phyloP scores from a whole-genome alignment of 495 filamentous ascomycete genomes.

The Trichocladium uniseriatum region DNA sequence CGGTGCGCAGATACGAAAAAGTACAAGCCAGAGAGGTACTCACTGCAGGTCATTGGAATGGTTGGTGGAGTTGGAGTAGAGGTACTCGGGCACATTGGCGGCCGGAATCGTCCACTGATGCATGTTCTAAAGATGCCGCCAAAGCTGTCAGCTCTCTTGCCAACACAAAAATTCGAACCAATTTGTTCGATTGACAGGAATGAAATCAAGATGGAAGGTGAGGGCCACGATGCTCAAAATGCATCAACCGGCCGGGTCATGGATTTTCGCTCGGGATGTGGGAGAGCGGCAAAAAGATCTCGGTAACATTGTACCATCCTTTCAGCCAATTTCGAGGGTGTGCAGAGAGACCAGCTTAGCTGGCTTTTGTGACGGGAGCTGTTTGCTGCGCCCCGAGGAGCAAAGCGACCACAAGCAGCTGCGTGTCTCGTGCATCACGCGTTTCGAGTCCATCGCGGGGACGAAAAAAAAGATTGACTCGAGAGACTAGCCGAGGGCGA shows the following conservation, averaged over 20 bases:
- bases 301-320: background rate
- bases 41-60: slow-evolving; percentile 43
- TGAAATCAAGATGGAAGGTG: background rate
- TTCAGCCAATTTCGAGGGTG: background rate
- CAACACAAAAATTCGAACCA: too few relatives aligned
- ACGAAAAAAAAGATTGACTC: background rate
- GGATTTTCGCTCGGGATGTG: background rate
- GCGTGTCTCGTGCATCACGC: slow-evolving; percentile 5
- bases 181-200: background rate
- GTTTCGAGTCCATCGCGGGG: background rate
- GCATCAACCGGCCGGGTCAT: background rate
- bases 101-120: slow-evolving; percentile 45
- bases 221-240: background rate
- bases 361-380: background rate
- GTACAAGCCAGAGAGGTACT: slow-evolving; percentile 41
- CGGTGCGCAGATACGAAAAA: slow-evolving; percentile 28
- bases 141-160: slow-evolving; percentile 17
- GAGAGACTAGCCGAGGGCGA: background rate
- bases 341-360: background rate
- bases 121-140: slow-evolving; percentile 33
- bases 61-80: slow-evolving; percentile 40
- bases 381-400: background rate
- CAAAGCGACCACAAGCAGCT: too few relatives aligned
- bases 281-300: background rate
- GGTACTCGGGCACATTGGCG: slow-evolving; percentile 32